These are phyloP conservation scores for Moniliella sp. DNA, from an alignment of 1,284 basidiomycete species.

Conservation along the genomic window DNA sequence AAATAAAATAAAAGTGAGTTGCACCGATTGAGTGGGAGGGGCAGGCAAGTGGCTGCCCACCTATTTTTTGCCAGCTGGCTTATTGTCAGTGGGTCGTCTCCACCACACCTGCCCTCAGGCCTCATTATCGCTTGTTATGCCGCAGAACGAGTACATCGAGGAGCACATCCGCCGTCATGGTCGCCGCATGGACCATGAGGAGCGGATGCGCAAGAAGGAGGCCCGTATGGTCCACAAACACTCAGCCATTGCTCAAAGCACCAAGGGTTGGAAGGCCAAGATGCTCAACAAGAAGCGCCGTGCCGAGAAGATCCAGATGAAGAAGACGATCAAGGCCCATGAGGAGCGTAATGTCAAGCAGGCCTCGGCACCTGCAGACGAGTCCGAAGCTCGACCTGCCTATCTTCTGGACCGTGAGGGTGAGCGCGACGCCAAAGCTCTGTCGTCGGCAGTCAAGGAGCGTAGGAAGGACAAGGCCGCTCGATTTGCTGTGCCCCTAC, in stretches of 20 bases:
- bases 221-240: conserved; percentile 73
- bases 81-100: too few species aligned
- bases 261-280: conserved; percentile 91
- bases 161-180: conserved; percentile 34
- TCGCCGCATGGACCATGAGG: conserved; percentile 31
- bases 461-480: conserved; percentile 97
- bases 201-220: conserved; percentile 53
- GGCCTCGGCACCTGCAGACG: conserved; percentile 18
- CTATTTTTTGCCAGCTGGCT: too few species aligned
- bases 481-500: conserved; percentile 84
- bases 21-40: too few species aligned
- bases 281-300: conserved; percentile 84
- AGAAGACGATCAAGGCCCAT: conserved; percentile 95
- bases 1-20: too few species aligned
- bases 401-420: conserved; percentile 90
- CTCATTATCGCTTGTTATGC: neutral
- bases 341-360: conserved; percentile 80
- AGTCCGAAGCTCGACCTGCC: conserved; percentile 37
- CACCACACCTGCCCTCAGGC: too few species aligned
- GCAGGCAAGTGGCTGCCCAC: too few species aligned
- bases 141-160: conserved; percentile 38
- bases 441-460: conserved; percentile 94
- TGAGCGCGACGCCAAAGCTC: conserved; percentile 87
- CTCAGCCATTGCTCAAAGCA: conserved; percentile 71
- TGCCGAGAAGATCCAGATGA: conserved; percentile 91